Conservation (phyloP, 2,329 filamentous ascomycete genomes). For the Colletotrichum sp. region DNA sequence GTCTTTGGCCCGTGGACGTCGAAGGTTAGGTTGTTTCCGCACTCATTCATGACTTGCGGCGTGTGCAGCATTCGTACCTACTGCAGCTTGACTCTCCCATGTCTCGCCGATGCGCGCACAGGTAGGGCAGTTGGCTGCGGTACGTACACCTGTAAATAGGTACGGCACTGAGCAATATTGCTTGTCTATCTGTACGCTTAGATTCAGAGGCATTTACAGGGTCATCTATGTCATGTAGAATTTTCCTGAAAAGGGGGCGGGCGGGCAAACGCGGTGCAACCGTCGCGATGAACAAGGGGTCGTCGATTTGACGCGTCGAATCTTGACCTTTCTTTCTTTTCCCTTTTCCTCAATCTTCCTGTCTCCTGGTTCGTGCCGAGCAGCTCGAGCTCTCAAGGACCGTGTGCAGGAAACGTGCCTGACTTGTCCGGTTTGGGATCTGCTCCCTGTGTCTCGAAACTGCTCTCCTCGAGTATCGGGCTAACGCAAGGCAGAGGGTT, state of each 20-base stretch:
- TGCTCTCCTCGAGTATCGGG: background rate
- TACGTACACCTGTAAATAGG: background rate
- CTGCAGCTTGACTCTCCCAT: background rate
- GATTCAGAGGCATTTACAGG: background rate
- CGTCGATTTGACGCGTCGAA: background rate
- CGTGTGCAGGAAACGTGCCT: constrained; percentile 4
- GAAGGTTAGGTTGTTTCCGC: background rate
- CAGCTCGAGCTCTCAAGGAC: background rate
- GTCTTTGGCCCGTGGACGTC: background rate
- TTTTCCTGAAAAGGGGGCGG: background rate
- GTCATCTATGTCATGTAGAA: background rate
- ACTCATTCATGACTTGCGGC: background rate
- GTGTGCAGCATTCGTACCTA: background rate
- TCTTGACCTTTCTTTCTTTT: background rate
- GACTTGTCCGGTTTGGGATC: constrained; percentile 14
- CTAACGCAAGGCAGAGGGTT: constrained; percentile 10
- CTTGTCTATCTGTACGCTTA: background rate
- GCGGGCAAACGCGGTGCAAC: constrained; percentile 21
- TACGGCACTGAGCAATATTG: background rate
- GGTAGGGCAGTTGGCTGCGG: background rate
- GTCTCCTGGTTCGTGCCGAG: background rate
- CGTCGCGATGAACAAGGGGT: constrained; percentile 11
- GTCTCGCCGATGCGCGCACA: background rate
- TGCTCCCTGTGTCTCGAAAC: background rate
- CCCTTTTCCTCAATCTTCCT: background rate